Base-by-base conservation (phyloP, 2,329 filamentous ascomycete species). In the Sporothrix brunneoviolacea region DNA sequence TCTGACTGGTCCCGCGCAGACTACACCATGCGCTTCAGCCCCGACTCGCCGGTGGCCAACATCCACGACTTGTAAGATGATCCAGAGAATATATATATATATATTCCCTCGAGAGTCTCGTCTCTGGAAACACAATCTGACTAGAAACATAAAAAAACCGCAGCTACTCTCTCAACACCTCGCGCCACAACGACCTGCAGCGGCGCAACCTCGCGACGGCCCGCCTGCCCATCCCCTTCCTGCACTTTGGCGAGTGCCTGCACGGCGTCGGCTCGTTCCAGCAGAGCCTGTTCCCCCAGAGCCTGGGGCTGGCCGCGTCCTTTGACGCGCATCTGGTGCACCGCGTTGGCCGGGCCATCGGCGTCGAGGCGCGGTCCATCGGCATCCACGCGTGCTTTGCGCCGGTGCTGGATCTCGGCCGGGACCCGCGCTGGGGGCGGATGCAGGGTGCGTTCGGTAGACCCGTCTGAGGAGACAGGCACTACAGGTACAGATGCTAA, bases 231-330 rank as follows among this genome's bases (percentile, higher is more conserved):
- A 15, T 42, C 3, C 47, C 47, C 4, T 42, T 49, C 18, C 28
- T 49, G 10, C 38, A 49, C n/a, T 27, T 49, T n/a, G 47, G 47
- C 38, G 47, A 49, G 30, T 49, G 38, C 16, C 47, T 49, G 4
- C 38, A 49, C 22, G 47, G 47, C 38, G 38, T 49, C 12, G 47
- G 47, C n/a, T 49, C 47, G 19, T 42, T 42, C 16, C 19, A 42
- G 21, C 38, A 49, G 10, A 42, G 38, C 28, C n/a, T 49, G 10
- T 49, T 49, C n/a, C 38, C 47, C 7, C 47, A 49, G 21, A 32
- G 22, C 12, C 38, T 49, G 4, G 47, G 47, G 7, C 38, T 49
- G 6, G 47, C 47, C 5, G 38, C 38, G 4, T 36, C 47, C 15
- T 49, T 49, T 16, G 38, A 42, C 21, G n/a, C 38, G 7, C 38